Conservation (phyloP, 2,329 filamentous ascomycete species). For the Exophiala oligosperma region DNA sequence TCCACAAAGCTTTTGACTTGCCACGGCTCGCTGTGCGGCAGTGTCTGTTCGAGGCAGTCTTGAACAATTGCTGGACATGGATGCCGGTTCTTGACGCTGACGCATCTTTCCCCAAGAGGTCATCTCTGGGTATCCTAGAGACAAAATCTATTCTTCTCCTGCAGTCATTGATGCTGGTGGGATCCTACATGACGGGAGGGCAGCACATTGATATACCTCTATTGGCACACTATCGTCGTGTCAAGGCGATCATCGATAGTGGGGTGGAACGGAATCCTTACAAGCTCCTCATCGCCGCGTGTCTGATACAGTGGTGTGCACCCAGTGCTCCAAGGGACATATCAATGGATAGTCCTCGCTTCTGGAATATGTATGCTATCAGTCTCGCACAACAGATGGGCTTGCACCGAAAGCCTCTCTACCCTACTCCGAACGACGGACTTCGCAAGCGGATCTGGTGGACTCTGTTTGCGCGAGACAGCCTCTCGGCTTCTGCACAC, state of each 20-base stretch:
- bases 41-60: slow-evolving; percentile 12
- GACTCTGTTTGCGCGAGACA: slow-evolving; percentile 19
- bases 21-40: slow-evolving; percentile 16
- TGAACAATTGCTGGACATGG: slow-evolving; percentile 19
- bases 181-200: slow-evolving; percentile 4
- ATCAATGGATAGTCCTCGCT: slow-evolving; percentile 15
- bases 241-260: slow-evolving; percentile 17
- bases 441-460: slow-evolving; percentile 14
- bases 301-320: slow-evolving; percentile 18
- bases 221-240: slow-evolving; percentile 8
- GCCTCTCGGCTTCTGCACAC: slow-evolving; percentile 17
- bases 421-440: slow-evolving; percentile 4
- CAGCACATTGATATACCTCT: slow-evolving; percentile 1
- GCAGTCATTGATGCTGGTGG: slow-evolving; percentile 12
- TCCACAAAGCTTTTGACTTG: slow-evolving; percentile 18
- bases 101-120: neutral
- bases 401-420: slow-evolving; percentile 10
- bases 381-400: slow-evolving; percentile 19
- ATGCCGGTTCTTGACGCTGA: slow-evolving; percentile 16
- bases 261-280: slow-evolving; percentile 17
- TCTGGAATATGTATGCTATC: slow-evolving; percentile 16
- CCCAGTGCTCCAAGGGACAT: slow-evolving; percentile 17
- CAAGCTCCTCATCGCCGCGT: slow-evolving; percentile 14
- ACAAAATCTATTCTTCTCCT: slow-evolving; percentile 13
- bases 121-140: neutral